Evolutionary conservation across 371 early-diverging fungal species (phyloP), one percentile per base, ranked within the genome.

Genomic region (Thermomucor indicae-seudaticae): DNA sequence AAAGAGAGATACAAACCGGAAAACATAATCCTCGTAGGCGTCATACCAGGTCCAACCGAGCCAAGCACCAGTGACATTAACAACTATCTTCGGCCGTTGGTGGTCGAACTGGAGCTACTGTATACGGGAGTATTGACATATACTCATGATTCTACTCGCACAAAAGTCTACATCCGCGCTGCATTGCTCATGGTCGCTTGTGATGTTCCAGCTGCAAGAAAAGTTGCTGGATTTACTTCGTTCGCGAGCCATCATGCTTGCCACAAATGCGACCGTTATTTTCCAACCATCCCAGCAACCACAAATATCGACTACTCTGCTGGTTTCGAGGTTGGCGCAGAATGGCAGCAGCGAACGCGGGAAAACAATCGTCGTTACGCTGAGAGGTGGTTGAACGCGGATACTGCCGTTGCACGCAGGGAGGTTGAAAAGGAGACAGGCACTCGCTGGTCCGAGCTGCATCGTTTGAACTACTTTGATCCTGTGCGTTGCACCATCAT

Each of bases 21-120:
- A n/a, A n/a, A n/a, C n/a, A n/a, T n/a, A n/a, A n/a, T n/a, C n/a
- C n/a, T n/a, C n/a, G n/a, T n/a, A n/a, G n/a, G n/a, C n/a, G n/a
- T n/a, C n/a, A n/a, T n/a, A n/a, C n/a, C n/a, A n/a, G n/a, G n/a
- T n/a, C 55, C 51, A n/a, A 51, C 42, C 3, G 51, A 60, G 20
- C 55, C 55, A 6, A 37, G 8, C 1, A 47, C 43, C 0, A 22
- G 17, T 19, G 34, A 55, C 8, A 55, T 55, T 11, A 55, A 55
- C 25, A n/a, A 41, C 11, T 55, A 60, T 34, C 34, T 55, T 14
- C 6, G 20, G 5, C 55, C 55, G 5, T 23, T 60, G 6, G 55
- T 55, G 2, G 47, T 47, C 2, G 51, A 47, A 14, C 48, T 60
- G 0, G 16, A 12, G 19, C 25, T 25, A 6, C 32, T 52, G 32